Conservation (phyloP, 768 basidiomycete species). For the Phylloporus scabripes region DNA sequence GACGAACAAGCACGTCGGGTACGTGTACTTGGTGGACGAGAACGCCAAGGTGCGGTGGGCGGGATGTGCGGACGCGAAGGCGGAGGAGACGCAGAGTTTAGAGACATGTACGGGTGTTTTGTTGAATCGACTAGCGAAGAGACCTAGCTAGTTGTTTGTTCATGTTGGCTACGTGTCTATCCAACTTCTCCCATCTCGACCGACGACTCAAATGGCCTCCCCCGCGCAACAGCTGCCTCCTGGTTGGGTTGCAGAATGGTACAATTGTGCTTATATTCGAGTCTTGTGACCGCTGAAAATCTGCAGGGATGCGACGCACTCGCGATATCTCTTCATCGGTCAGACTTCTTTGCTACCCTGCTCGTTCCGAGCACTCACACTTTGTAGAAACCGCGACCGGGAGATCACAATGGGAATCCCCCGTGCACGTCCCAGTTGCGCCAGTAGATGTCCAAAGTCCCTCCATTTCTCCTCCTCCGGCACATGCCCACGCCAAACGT, state of each 20-base stretch:
- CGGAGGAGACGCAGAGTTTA: constrained; percentile 64
- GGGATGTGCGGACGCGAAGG: constrained; percentile 77
- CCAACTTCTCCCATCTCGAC: background rate
- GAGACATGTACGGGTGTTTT: constrained; percentile 66
- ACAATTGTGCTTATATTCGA: constrained; percentile 15
- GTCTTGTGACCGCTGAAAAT: constrained; percentile 13
- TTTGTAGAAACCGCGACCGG: constrained; percentile 73
- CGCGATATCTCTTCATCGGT: constrained; percentile 90
- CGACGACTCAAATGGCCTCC: constrained; percentile 34
- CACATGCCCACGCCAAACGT: constrained; percentile 54
- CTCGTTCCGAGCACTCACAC: constrained; percentile 10
- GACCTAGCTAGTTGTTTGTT: constrained; percentile 17
- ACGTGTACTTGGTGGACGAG: constrained; percentile 86
- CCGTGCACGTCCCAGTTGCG: constrained; percentile 36
- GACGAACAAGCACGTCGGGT: constrained; percentile 86
- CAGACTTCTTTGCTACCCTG: constrained; percentile 29
- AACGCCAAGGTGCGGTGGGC: constrained; percentile 88
- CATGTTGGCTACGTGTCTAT: constrained; percentile 26
- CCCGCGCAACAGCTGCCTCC: constrained; percentile 72
- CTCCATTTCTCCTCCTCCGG: constrained; percentile 41
- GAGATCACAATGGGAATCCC: constrained; percentile 86
- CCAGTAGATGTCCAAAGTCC: constrained; percentile 39
- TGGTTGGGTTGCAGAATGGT: constrained; percentile 95
- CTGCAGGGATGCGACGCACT: constrained; percentile 69
- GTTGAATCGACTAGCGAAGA: constrained; percentile 49